Evolutionary conservation across 2,329 filamentous ascomycete genomes (phyloP), one percentile per base, ranked within the genome.

Genomic region (Botrytis sinoallii): DNA sequence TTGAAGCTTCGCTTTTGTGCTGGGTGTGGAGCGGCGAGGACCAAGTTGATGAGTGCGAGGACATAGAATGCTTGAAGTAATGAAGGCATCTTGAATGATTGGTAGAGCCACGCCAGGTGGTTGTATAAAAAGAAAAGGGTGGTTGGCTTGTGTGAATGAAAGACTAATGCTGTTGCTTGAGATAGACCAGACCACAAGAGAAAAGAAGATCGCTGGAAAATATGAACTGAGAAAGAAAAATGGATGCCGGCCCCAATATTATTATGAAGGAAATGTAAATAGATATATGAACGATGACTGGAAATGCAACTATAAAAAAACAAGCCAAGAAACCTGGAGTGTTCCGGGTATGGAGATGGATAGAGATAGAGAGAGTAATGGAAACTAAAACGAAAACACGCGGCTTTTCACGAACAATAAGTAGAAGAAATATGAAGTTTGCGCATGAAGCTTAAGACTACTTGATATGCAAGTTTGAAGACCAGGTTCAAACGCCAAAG

Each of bases 21-120:
- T 70, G 44, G 44, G 14, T 42, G 42, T 52, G 90, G 80, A 73
- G 80, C 84, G 42, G 87, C 85, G 59, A 87, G 80, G 73, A 83
- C 84, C 63, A 86, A 78, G 60, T 85, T 81, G 55, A 83, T 83
- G 74, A 89, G 81, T 80, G 85, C 83, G 75, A 87, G 79, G 74
- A 88, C 78, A 76, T 86, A 76, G 73, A 85, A 75, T 70, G 84
- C 70, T 72, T 77, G 76, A 32, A 79, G 38, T 74, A 79, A 76
- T 35, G 80, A 79, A 78, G 75, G 79, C 80, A 82, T 81, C 18
- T 70, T 79, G 74, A 75, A 68, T 74, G 72, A 60, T 60, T 48
- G 60, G 55, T 65, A 71, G 35, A 6, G 35, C 72, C 72, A 74
- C 72, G 32, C 72, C 72, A 74, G 72, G 72, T 74, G 72, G 72